phyloP scores from a whole-genome alignment of 2,329 filamentous ascomycete genomes.

The Zasmidium angulare region DNA sequence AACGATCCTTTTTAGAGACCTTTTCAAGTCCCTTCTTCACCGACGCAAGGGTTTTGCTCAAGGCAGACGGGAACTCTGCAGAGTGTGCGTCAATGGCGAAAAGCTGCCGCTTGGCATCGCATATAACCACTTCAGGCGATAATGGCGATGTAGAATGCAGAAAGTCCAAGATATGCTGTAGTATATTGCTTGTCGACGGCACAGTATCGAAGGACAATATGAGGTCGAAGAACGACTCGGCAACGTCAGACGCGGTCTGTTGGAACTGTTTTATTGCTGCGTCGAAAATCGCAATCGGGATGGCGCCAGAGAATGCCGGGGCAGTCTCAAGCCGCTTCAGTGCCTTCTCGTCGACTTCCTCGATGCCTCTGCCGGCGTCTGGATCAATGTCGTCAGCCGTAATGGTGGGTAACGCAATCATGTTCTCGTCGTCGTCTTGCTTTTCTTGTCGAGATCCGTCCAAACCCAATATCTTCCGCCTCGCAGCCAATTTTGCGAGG shows the following conservation, averaged over 20 bases:
- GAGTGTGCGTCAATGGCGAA: slow-evolving; percentile 64
- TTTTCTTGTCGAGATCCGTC: slow-evolving; percentile 50
- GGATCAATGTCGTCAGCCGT: slow-evolving; percentile 64
- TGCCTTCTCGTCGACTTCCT: slow-evolving; percentile 50
- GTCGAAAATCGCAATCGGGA: slow-evolving; percentile 89
- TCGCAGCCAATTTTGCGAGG: slow-evolving; percentile 74
- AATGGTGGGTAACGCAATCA: slow-evolving; percentile 59
- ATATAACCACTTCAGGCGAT: slow-evolving; percentile 60
- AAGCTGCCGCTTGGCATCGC: slow-evolving; percentile 69
- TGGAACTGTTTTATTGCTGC: slow-evolving; percentile 76
- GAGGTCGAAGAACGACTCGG: slow-evolving; percentile 76
- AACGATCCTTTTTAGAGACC: slow-evolving; percentile 33
- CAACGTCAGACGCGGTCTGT: slow-evolving; percentile 61
- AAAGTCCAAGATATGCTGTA: slow-evolving; percentile 69
- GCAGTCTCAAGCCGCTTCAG: slow-evolving; percentile 68
- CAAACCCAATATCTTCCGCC: slow-evolving; percentile 67
- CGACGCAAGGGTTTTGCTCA: slow-evolving; percentile 64
- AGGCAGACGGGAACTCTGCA: slow-evolving; percentile 69
- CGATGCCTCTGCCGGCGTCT: slow-evolving; percentile 51
- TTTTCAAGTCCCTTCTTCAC: slow-evolving; percentile 50
- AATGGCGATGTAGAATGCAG: slow-evolving; percentile 56
- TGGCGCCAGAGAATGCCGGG: slow-evolving; percentile 86
- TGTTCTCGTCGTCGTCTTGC: slow-evolving; percentile 49
- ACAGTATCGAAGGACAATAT: slow-evolving; percentile 69
- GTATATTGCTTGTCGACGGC: slow-evolving; percentile 63